phyloP scores from a whole-genome alignment of 768 basidiomycete species.

The Dictyophora rubrovolvata region DNA sequence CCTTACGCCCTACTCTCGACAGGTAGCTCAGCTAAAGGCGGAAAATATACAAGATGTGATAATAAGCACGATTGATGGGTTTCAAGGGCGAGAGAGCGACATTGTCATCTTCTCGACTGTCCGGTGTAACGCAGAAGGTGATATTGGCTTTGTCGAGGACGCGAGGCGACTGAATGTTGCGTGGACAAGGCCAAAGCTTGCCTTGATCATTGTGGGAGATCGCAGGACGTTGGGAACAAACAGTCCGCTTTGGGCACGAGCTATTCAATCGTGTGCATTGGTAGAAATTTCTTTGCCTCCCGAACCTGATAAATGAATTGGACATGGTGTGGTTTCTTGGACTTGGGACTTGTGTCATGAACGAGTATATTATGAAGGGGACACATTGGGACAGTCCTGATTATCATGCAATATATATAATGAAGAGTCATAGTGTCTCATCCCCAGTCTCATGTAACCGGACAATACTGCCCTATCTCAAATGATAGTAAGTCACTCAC shows the following conservation, averaged over 20 bases:
- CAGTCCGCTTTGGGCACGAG: slow-evolving; percentile 43
- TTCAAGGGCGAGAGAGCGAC: slow-evolving; percentile 61
- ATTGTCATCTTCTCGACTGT: slow-evolving; percentile 58
- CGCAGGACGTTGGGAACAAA: slow-evolving; percentile 33
- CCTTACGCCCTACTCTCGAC: slow-evolving; percentile 53
- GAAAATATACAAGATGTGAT: slow-evolving; percentile 21
- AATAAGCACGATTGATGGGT: slow-evolving; percentile 48
- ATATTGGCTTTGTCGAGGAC: slow-evolving; percentile 60
- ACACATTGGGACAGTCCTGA: no score
- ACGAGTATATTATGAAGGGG: no score
- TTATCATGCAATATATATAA: no score
- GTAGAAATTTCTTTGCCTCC: background rate
- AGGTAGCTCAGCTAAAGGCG: slow-evolving; percentile 37
- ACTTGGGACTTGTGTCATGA: no score
- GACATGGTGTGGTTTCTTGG: no score
- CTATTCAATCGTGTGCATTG: slow-evolving; percentile 21
- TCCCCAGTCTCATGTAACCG: no score
- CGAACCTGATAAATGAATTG: no score
- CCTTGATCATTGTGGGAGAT: slow-evolving; percentile 53
- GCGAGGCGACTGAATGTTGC: slow-evolving; percentile 53
- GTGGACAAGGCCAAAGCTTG: slow-evolving; percentile 56
- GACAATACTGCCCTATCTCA: no score
- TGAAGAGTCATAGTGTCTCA: no score
- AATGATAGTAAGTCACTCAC: no score
- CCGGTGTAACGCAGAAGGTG: slow-evolving; percentile 45